Evolutionary conservation across 495 filamentous ascomycete genomes (phyloP).

Genomic region (Neurospora intermedia): DNA sequence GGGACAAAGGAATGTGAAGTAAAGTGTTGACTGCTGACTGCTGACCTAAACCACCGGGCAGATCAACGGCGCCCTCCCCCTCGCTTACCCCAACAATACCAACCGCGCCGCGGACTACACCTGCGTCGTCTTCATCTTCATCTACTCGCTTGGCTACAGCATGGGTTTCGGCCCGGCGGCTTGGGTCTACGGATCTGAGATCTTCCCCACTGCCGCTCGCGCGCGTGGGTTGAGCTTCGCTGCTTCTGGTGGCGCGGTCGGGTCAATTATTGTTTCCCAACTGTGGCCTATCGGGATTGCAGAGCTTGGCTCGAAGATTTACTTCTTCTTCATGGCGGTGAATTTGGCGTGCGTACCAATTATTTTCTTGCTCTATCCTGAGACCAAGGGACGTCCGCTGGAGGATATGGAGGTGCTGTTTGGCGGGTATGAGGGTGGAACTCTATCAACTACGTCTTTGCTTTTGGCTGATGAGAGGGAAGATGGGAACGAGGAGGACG

Average conservation of each 20-base stretch:
- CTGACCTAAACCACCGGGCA: slow-evolving; percentile 6
- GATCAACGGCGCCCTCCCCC: slow-evolving; percentile 44
- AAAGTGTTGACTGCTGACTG: neutral
- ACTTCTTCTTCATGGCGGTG: slow-evolving; percentile 48
- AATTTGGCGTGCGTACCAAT: slow-evolving; percentile 40
- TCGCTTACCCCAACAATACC: slow-evolving; percentile 39
- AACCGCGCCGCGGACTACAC: slow-evolving; percentile 38
- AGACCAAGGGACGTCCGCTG: slow-evolving; percentile 40
- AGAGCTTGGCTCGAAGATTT: slow-evolving; percentile 43
- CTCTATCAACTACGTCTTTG: neutral
- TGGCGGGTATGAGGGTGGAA: slow-evolving; percentile 1
- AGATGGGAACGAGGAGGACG: neutral
- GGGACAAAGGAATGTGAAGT: neutral
- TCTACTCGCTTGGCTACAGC: slow-evolving; percentile 46
- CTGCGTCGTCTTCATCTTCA: slow-evolving; percentile 46
- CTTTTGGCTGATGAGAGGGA: neutral
- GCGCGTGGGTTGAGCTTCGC: slow-evolving; percentile 42
- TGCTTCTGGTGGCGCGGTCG: slow-evolving; percentile 38
- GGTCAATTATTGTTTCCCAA: slow-evolving; percentile 39
- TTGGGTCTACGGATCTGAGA: slow-evolving; percentile 51
- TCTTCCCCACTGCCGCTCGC: slow-evolving; percentile 42
- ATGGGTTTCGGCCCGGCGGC: slow-evolving; percentile 46
- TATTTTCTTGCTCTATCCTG: slow-evolving; percentile 40
- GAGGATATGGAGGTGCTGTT: slow-evolving; percentile 47
- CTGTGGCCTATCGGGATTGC: slow-evolving; percentile 44